These are phyloP conservation scores for Botrytis pseudocinerea DNA, from an alignment of 2,329 filamentous ascomycete genomes.

Conservation along the genomic window DNA sequence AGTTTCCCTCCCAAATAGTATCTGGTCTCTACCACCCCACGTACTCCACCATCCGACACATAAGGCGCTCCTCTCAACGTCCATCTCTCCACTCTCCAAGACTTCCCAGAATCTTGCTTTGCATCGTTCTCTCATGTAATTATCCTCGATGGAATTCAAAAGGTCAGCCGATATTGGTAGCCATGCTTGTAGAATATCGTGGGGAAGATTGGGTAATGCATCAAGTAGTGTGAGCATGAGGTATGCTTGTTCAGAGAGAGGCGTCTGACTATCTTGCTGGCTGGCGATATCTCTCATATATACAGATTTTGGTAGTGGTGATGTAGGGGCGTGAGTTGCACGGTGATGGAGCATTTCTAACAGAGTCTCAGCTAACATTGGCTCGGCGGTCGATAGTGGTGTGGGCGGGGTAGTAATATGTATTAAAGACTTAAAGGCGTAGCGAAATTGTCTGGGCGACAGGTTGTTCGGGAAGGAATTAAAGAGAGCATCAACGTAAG, in stretches of 20 bases:
- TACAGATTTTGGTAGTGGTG: conserved; percentile 41
- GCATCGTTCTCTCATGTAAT: conserved; percentile 56
- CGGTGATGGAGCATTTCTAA: conserved; percentile 65
- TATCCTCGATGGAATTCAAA: conserved; percentile 56
- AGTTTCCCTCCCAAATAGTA: conserved; percentile 31
- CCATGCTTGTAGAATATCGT: conserved; percentile 64
- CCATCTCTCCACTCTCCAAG: conserved; percentile 65
- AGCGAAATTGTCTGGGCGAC: conserved; percentile 66
- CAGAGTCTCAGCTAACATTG: conserved; percentile 62
- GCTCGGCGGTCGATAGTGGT: conserved; percentile 59
- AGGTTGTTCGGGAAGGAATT: conserved; percentile 65
- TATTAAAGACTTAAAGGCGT: conserved; percentile 69
- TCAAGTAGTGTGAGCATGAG: conserved; percentile 65
- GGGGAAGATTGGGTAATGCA: conserved; percentile 59
- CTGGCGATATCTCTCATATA: conserved; percentile 38
- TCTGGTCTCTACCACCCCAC: conserved; percentile 45
- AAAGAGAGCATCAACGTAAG: conserved; percentile 69
- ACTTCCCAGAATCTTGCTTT: conserved; percentile 67
- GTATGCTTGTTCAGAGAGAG: conserved; percentile 61
- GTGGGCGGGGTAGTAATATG: conserved; percentile 66
- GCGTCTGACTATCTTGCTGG: conserved; percentile 39
- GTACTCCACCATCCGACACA: conserved; percentile 69
- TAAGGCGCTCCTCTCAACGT: conserved; percentile 63
- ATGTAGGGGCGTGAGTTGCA: conserved; percentile 54
- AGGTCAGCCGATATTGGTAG: conserved; percentile 62